Evolutionary conservation across 2,329 filamentous ascomycete species (phyloP).

Genomic region (Dothidotthia symphoricarpi): DNA sequence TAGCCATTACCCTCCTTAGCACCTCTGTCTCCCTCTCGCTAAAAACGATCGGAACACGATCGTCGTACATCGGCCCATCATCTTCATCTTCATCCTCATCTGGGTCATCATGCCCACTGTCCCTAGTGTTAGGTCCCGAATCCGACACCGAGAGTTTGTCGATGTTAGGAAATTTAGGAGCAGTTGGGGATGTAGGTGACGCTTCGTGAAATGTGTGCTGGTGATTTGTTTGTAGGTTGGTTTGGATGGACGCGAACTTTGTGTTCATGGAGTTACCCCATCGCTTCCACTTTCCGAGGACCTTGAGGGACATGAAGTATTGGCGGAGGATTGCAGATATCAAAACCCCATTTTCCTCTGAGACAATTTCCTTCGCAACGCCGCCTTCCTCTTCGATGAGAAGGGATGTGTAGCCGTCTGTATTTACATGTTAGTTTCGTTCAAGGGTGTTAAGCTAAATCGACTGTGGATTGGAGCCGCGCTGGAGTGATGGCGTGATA

Average conservation of each 20-base stretch:
- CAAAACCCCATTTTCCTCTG: slow-evolving; percentile 82
- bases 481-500: background rate
- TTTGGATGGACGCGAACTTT: slow-evolving; percentile 67
- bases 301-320: slow-evolving; percentile 84
- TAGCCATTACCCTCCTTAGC: slow-evolving; percentile 66
- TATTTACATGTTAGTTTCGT: slow-evolving; percentile 11
- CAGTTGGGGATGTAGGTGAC: slow-evolving; percentile 25
- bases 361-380: slow-evolving; percentile 71
- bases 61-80: slow-evolving; percentile 40
- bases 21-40: slow-evolving; percentile 53
- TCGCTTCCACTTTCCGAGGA: slow-evolving; percentile 75
- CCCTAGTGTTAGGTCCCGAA: slow-evolving; percentile 7
- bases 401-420: slow-evolving; percentile 74
- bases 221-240: slow-evolving; percentile 56
- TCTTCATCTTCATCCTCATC: slow-evolving; percentile 43
- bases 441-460: too few relatives aligned
- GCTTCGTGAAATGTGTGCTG: slow-evolving; percentile 51
- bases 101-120: slow-evolving; percentile 30
- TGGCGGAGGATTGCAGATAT: slow-evolving; percentile 84
- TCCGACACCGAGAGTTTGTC: slow-evolving; percentile 11
- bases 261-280: slow-evolving; percentile 62
- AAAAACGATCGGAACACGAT: slow-evolving; percentile 46
- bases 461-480: background rate
- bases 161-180: slow-evolving; percentile 15
- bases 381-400: slow-evolving; percentile 76